Evolutionary conservation across 139 green algal genomes (phyloP), one percentile per base, ranked within the genome.

Genomic region (Tetradesmus lagerheimii): DNA sequence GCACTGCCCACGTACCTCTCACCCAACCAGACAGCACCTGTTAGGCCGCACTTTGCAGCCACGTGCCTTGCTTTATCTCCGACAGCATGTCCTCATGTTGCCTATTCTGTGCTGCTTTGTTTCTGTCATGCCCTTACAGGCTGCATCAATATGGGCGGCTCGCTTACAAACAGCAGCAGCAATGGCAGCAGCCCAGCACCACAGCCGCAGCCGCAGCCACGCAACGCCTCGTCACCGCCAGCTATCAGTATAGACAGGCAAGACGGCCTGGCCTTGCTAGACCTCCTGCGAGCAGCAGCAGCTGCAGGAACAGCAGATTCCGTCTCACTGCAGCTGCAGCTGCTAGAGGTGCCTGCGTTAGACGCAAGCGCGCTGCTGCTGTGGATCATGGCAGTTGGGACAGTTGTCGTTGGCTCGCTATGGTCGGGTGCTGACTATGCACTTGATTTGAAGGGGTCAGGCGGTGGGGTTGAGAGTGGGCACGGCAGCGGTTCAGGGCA

Each of bases 361-460:
- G 96, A 97, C 85, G 57, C 80, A 16, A 94, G 93, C 74, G 87
- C 90, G 0, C 20, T 89, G 16, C 62, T 95, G 27, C 86, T 98
- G 14, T 97, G 92, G 91, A 4, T 96, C 6, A 90, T 98, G 86
- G 96, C 96, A n/a, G 94, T 97, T 12, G 92, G 81, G 8, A 95
- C 93, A 0, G 85, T 97, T 39, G 83, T 92, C 8, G 88, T 20
- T 9, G 96, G 93, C 27, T 75, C 85, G 0, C 11, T 95, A n/a
- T 97, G 95, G 95, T 92, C 93, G 9, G 95, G 93, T 1, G 27
- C 50, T 4, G 94, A 96, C 80, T 91, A 92, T 85, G 66, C 67
- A 16, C n/a, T 53, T 5, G 88, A 83, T 16, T 11, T 83, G 2
- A 91, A 88, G 57, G 87, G 71, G 31, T 81, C 43, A 41, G 57